Evolutionary conservation across 2,329 filamentous ascomycete genomes (phyloP).

Genomic region (Microdochium paspali): DNA sequence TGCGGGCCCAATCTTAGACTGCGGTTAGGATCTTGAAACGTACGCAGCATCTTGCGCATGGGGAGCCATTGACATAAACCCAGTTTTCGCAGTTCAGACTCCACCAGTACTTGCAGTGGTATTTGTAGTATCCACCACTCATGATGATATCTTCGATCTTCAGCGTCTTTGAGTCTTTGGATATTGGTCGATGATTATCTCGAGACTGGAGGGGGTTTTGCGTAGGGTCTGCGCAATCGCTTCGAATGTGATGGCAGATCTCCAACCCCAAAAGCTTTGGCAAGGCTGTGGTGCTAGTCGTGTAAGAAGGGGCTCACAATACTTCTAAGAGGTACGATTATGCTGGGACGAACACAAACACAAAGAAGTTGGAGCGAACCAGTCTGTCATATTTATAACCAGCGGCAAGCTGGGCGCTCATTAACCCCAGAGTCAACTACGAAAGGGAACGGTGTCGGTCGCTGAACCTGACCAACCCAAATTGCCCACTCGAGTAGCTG

Average conservation of each 20-base stretch:
- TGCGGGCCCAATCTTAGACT: neutral
- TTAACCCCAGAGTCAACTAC: neutral
- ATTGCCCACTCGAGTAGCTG: neutral
- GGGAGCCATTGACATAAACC: constrained; percentile 42
- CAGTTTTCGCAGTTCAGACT: constrained; percentile 42
- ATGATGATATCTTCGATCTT: no score
- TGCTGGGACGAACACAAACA: neutral
- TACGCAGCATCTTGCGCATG: constrained; percentile 41
- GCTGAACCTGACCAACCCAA: neutral
- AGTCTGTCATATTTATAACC: neutral
- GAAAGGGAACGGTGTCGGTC: neutral
- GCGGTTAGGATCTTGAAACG: constrained; percentile 12
- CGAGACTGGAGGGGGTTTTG: no score
- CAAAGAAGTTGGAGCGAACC: neutral
- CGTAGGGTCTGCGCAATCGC: no score
- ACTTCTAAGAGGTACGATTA: no score
- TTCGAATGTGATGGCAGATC: no score
- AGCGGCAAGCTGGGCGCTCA: neutral
- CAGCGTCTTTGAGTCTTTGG: no score
- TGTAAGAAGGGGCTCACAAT: no score
- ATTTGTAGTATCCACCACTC: constrained; percentile 40
- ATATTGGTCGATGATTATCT: no score
- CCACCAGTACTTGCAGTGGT: constrained; percentile 45
- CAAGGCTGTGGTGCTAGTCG: no score
- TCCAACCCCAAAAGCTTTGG: no score